Base-by-base conservation (phyloP, 768 basidiomycete species). In the Pholiota microspora region DNA sequence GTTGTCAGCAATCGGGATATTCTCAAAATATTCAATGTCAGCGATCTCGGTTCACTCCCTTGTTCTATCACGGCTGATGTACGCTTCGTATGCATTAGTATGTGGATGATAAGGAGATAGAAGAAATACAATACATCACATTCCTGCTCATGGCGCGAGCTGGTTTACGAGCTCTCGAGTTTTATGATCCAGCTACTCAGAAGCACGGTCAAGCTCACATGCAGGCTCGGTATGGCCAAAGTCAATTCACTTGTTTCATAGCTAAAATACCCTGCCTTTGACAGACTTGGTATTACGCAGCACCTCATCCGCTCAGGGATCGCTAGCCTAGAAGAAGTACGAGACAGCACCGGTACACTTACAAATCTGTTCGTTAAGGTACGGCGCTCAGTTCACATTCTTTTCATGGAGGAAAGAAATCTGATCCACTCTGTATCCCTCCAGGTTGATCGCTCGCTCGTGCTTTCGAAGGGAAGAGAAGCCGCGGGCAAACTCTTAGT, bases 181-280 rank as follows among this genome's bases (percentile, higher is more conserved):
- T 77, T 66, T 95, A 89, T 62, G 89, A 95, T 62, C 92, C 92
- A 23, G 74, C 72, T 24, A 89, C 84, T 12, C 73, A 84, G 69
- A 92, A 92, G 68, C 92, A 94, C 62, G 89, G 92, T 15, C 90
- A 94, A 65, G 91, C 90, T 13, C 90, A 92, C 64, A 94, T 92
- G 92, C 89, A 93, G 70, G 91, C 90, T 42, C 83, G 90, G 89
- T 89, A 67, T 45, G 80, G 18, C 49, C 54, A 6, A 44, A 29
- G 45, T 34, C 38, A 24, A 47, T 47, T 25, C 52, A 25, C 44
- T 28, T 53, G 31, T 59, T 49, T 10, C 51, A 23, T 27, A 15
- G 24, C 5, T 28, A 42, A 42, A 23, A 24, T 23, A 54, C 32
- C 42, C n/a, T 23, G 27, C 18, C 34, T 32, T 40, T 44, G 23